A percentile compares a stretch with the other conserved stretches of the same genome.
These are phyloP conservation scores for Penicillium herquei DNA, from an alignment of 495 filamentous ascomycete genomes.

Conservation along the genomic window DNA sequence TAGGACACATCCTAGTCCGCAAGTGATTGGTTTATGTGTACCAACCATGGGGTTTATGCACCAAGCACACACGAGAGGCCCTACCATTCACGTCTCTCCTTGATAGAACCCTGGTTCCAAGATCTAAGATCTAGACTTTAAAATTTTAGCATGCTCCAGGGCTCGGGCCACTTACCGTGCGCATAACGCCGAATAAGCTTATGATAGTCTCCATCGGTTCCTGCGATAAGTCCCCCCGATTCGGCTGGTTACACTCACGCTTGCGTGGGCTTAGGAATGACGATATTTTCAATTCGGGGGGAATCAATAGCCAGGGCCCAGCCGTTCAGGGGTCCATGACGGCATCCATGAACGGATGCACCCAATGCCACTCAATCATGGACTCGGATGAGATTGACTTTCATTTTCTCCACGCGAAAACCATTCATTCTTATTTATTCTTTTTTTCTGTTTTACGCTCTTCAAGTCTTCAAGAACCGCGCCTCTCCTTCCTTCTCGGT, in stretches of 20 bases:
- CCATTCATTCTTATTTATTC: neutral
- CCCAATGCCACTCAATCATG: neutral
- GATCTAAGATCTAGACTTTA: conserved; percentile 11
- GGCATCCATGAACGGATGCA: conserved; percentile 16
- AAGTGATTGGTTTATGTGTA: neutral
- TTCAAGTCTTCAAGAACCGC: neutral
- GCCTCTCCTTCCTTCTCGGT: conserved; percentile 3
- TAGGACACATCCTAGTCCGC: conserved; percentile 1
- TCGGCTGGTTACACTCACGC: conserved; percentile 26
- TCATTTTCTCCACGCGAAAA: conserved; percentile 11
- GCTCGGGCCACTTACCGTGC: conserved; percentile 13
- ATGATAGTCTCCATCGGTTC: neutral
- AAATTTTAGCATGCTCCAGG: conserved; percentile 8
- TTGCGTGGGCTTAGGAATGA: conserved; percentile 8
- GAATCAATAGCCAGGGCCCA: neutral
- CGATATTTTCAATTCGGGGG: conserved; percentile 19
- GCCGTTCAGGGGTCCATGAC: conserved; percentile 25
- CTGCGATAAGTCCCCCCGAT: conserved; percentile 5
- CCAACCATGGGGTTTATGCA: no score
- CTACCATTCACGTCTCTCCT: neutral
- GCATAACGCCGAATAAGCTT: conserved; percentile 13
- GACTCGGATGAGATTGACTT: conserved; percentile 5
- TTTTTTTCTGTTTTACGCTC: conserved; percentile 1
- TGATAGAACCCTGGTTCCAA: conserved; percentile 1
- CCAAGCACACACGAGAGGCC: no score